phyloP scores from a whole-genome alignment of 2,329 filamentous ascomycete genomes.

The Incumbomyces delicatus region DNA sequence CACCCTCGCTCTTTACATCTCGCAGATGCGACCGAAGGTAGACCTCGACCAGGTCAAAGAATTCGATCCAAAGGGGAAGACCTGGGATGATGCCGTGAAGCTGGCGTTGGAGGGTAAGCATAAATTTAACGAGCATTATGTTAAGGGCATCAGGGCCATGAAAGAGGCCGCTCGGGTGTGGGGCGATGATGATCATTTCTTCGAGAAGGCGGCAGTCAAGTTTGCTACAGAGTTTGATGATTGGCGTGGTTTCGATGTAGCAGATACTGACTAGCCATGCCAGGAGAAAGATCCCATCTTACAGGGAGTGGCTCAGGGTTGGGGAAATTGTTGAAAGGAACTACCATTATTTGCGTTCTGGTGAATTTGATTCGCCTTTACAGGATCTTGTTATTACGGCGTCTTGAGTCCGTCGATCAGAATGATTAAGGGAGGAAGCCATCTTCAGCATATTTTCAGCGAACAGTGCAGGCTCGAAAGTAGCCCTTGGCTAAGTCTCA shows the following conservation, averaged over 20 bases:
- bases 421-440: no score
- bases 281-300: no score
- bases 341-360: no score
- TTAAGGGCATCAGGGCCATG: conserved; percentile 73
- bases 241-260: conserved; percentile 19
- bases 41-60: conserved; percentile 45
- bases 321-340: no score
- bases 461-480: no score
- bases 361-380: no score
- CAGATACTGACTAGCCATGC: neutral
- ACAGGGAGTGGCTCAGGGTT: no score
- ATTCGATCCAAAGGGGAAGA: conserved; percentile 48
- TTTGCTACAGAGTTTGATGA: conserved; percentile 37
- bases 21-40: conserved; percentile 62
- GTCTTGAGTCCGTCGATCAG: no score
- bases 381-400: no score
- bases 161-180: conserved; percentile 47
- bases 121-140: conserved; percentile 68
- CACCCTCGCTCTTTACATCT: conserved; percentile 65
- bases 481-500: no score
- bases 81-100: conserved; percentile 68
- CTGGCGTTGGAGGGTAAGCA: conserved; percentile 59
- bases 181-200: conserved; percentile 36
- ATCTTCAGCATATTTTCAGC: no score
- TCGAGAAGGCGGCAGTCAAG: conserved; percentile 41